A percentile compares a stretch with the other conserved stretches of the same genome.
Conservation (phyloP, 257 asterid genomes). For the Knoxia roxburghii region DNA sequence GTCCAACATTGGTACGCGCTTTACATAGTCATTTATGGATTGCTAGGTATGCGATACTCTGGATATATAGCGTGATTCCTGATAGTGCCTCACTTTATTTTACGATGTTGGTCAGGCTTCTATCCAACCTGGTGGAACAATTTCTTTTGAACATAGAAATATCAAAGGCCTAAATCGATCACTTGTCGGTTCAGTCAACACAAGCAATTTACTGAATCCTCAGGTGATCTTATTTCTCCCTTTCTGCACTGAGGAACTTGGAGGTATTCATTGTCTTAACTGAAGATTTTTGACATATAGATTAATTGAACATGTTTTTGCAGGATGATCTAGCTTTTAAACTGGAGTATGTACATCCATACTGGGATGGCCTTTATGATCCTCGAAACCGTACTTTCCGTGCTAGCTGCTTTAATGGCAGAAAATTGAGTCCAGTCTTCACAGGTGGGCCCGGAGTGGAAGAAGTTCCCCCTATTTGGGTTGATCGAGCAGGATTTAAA, state of each 20-base stretch:
- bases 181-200: conserved; percentile 88
- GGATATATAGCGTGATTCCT: conserved; percentile 6
- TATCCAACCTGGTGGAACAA: conserved; percentile 97
- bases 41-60: too few species aligned
- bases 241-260: background rate
- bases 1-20: conserved; percentile 75
- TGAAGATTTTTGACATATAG: background rate
- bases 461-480: conserved; percentile 97
- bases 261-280: background rate
- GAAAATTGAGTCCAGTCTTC: conserved; percentile 95
- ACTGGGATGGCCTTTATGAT: conserved; percentile 82
- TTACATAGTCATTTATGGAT: too few species aligned
- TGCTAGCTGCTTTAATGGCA: conserved; percentile 88
- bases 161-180: conserved; percentile 89
- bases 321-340: conserved; percentile 99
- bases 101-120: conserved; percentile 71
- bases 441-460: conserved; percentile 99
- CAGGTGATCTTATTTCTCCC: conserved; percentile 51
- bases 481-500: conserved; percentile 89
- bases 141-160: conserved; percentile 95
- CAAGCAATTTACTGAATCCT: conserved; percentile 94
- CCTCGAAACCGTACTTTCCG: conserved; percentile 90
- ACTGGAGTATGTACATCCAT: conserved; percentile 93
- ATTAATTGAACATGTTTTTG: conserved; percentile 6
- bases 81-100: conserved; percentile 20